phyloP scores from a whole-genome alignment of 305 asterid genomes.

The Fraxinus platypoda region DNA sequence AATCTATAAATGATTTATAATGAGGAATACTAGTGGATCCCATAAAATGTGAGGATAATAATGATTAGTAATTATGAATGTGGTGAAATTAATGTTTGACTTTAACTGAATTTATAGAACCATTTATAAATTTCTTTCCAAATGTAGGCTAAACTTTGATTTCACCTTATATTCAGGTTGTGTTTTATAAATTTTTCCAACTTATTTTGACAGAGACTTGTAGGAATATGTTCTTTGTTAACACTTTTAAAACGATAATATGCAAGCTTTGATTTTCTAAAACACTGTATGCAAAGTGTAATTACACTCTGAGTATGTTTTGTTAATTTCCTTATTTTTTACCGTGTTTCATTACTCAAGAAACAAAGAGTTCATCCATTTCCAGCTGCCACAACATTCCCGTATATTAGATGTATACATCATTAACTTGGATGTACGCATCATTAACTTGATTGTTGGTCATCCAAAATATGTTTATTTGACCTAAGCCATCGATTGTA shows the following conservation, averaged over 20 bases:
- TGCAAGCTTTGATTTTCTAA: neutral
- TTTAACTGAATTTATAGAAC: neutral
- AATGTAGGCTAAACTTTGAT: neutral
- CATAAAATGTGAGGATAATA: neutral
- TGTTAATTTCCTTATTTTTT: neutral
- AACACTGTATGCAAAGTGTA: neutral
- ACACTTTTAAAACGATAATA: neutral
- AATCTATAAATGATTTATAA: too few relatives aligned
- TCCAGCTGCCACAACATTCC: neutral
- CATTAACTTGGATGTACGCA: neutral
- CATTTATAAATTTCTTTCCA: neutral
- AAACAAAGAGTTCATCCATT: neutral
- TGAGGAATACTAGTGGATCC: neutral
- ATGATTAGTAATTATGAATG: too few relatives aligned
- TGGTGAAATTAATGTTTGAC: neutral
- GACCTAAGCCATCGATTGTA: slow-evolving; percentile 1
- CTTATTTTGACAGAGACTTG: neutral
- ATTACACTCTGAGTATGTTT: neutral
- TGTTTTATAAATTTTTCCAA: neutral
- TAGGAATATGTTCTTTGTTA: neutral
- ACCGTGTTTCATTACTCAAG: neutral
- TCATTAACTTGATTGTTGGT: slow-evolving; percentile 1
- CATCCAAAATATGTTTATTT: neutral
- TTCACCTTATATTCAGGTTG: neutral
- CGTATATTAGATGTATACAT: neutral